Conservation (phyloP, 2,329 filamentous ascomycete genomes). For the Trichoderma gracile region DNA sequence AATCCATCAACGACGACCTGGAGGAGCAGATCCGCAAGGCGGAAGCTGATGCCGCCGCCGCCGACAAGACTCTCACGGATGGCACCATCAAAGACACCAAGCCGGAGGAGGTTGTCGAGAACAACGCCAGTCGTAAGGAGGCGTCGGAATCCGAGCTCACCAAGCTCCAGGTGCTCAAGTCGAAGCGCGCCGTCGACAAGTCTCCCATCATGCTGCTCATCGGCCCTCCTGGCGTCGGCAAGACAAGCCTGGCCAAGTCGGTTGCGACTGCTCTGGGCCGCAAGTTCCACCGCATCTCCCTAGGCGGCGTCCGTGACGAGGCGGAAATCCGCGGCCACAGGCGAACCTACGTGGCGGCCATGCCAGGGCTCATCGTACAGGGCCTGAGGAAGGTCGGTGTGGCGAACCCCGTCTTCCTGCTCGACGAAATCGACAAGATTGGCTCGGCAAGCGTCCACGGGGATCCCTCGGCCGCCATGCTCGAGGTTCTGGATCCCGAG, state of each 20-base stretch:
- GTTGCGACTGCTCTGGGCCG: slow-evolving; percentile 88
- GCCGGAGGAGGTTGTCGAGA: slow-evolving; percentile 13
- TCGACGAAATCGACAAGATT: slow-evolving; percentile 98
- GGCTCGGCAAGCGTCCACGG: slow-evolving; percentile 89
- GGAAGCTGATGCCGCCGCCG: slow-evolving; percentile 63
- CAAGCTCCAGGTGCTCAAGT: slow-evolving; percentile 74
- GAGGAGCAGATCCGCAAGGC: slow-evolving; percentile 74
- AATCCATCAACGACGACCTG: slow-evolving; percentile 80
- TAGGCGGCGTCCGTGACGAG: slow-evolving; percentile 93
- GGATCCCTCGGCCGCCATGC: slow-evolving; percentile 94
- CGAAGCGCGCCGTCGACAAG: slow-evolving; percentile 87
- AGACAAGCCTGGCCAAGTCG: slow-evolving; percentile 92
- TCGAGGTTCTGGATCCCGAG: slow-evolving; percentile 95
- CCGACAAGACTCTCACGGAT: slow-evolving; percentile 45
- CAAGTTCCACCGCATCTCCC: slow-evolving; percentile 95
- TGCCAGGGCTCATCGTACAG: slow-evolving; percentile 93
- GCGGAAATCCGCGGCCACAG: slow-evolving; percentile 95
- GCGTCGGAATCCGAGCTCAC: slow-evolving; percentile 46
- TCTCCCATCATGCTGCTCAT: slow-evolving; percentile 93
- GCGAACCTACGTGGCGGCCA: slow-evolving; percentile 96
- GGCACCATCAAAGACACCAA: slow-evolving; percentile 30
- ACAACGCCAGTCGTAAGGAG: slow-evolving; percentile 24
- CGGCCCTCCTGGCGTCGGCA: slow-evolving; percentile 91
- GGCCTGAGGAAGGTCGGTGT: slow-evolving; percentile 95
- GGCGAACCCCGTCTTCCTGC: slow-evolving; percentile 88